Conservation (phyloP, 768 basidiomycete genomes). For the Gymnopilus junonius region DNA sequence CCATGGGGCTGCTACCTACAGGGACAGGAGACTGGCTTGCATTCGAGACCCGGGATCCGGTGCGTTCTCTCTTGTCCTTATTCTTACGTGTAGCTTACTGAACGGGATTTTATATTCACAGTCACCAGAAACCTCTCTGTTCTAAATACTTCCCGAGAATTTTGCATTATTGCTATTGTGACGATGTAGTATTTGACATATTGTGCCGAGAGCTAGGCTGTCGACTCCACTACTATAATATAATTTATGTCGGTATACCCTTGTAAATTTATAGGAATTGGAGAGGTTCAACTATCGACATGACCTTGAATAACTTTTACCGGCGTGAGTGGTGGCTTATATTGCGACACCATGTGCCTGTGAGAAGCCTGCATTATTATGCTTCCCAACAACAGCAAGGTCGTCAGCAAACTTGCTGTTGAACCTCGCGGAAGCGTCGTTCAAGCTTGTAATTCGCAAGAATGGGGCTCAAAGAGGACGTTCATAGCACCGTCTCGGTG, state of each 20-base stretch:
- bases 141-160: constrained; percentile 1
- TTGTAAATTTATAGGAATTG: neutral
- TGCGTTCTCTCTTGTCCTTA: constrained; percentile 42
- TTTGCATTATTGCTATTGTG: neutral
- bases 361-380: neutral
- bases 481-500: neutral
- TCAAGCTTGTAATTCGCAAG: neutral
- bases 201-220: neutral
- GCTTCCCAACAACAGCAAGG: neutral
- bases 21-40: constrained; percentile 96
- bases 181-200: neutral
- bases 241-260: neutral
- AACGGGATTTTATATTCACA: constrained; percentile 17
- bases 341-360: constrained; percentile 3
- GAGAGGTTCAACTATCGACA: neutral
- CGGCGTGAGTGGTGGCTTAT: neutral
- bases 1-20: constrained; percentile 89
- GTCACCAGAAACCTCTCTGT: constrained; percentile 51
- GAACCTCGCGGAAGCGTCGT: neutral
- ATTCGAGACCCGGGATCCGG: constrained; percentile 80
- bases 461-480: neutral
- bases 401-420: neutral
- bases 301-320: neutral
- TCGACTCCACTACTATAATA: neutral
- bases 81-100: neutral